phyloP scores from a whole-genome alignment of 202 grass and related monocot genomes.

The Schoenoplectus triqueter region DNA sequence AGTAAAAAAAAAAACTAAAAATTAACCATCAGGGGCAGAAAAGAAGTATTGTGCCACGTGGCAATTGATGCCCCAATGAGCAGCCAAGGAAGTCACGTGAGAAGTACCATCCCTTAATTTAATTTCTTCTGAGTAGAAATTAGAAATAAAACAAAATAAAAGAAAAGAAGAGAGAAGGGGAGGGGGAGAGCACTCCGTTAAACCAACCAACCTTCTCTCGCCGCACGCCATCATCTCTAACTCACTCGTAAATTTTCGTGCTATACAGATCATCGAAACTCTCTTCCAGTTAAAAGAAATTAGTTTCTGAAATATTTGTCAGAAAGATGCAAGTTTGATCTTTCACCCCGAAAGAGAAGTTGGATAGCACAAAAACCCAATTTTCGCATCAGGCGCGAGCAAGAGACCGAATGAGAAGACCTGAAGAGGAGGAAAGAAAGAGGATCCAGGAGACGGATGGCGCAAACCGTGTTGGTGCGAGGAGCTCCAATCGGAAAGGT shows the following conservation, averaged over 20 bases:
- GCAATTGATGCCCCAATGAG: not conserved
- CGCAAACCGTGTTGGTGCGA: not conserved
- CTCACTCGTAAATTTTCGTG: conserved; percentile 3
- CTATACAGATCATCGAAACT: conserved; percentile 20
- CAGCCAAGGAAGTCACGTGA: conserved; percentile 22
- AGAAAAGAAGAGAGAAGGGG: not conserved
- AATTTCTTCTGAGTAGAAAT: not conserved
- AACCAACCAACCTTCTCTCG: conserved; percentile 21
- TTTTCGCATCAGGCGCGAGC: not conserved
- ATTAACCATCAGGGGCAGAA: not conserved
- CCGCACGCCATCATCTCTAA: conserved; percentile 18
- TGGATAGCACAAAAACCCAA: conserved; percentile 2
- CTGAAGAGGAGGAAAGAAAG: conserved; percentile 41
- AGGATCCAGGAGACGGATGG: not conserved
- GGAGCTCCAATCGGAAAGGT: conserved; percentile 24
- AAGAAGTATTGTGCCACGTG: not conserved
- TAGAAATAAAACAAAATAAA: conserved; percentile 6
- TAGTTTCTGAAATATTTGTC: not conserved
- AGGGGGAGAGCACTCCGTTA: not conserved
- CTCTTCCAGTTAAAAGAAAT: not conserved
- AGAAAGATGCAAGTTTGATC: conserved; percentile 11
- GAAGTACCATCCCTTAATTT: not conserved
- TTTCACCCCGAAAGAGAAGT: not conserved
- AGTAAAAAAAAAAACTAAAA: not conserved
- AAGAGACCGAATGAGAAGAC: conserved; percentile 33